Conservation (phyloP, 1,284 basidiomycete genomes). For the Heimioporus retisporus region DNA sequence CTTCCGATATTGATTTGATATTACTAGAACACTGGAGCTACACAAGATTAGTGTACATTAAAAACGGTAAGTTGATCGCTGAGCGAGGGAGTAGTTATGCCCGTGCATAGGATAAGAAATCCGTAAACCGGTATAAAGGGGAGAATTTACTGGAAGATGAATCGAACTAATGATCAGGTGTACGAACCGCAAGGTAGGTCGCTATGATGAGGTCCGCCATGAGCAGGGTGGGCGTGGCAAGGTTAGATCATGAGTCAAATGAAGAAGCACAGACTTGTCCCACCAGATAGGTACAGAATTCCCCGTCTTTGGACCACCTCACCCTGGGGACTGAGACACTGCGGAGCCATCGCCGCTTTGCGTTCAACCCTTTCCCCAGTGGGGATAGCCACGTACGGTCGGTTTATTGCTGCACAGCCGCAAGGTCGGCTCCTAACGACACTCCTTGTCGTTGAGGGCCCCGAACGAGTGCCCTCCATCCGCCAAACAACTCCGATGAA, state of each 20-base stretch:
- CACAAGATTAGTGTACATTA: conserved; percentile 12
- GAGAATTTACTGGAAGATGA: neutral
- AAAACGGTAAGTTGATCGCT: neutral
- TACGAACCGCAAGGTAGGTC: conserved; percentile 44
- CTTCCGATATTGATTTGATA: neutral
- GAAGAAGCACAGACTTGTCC: conserved; percentile 2
- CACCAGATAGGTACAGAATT: conserved; percentile 43
- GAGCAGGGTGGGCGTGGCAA: conserved; percentile 20
- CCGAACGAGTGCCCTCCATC: conserved; percentile 29
- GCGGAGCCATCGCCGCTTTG: neutral
- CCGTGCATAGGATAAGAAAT: neutral
- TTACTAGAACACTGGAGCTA: conserved; percentile 5
- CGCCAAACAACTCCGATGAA: conserved; percentile 14
- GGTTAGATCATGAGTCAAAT: conserved; percentile 10
- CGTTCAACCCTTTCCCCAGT: neutral
- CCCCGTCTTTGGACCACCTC: conserved; percentile 43
- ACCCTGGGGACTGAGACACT: conserved; percentile 37
- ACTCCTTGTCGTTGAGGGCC: conserved; percentile 34
- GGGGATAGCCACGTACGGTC: conserved; percentile 25
- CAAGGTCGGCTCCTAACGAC: conserved; percentile 35
- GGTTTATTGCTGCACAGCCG: conserved; percentile 24
- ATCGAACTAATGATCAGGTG: conserved; percentile 34
- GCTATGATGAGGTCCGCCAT: conserved; percentile 44
- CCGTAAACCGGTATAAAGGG: neutral
- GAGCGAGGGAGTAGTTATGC: neutral